phyloP scores from a whole-genome alignment of 768 basidiomycete genomes.

The Lactarius deliciosus region DNA sequence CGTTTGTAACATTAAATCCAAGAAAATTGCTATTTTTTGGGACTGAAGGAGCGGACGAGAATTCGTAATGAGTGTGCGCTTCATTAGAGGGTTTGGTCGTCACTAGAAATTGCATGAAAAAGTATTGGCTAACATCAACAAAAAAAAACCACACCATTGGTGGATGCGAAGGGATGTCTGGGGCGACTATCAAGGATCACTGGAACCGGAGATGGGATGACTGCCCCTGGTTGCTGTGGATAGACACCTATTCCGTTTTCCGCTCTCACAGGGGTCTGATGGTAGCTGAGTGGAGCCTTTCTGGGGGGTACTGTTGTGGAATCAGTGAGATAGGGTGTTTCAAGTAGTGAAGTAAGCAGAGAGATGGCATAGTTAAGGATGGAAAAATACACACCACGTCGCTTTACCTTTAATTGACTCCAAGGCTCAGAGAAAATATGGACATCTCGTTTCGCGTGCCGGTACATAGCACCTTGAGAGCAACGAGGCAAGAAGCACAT shows the following conservation, averaged over 20 bases:
- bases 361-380: not conserved
- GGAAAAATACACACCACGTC: not conserved
- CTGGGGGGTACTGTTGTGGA: slow-evolving; percentile 5
- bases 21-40: not conserved
- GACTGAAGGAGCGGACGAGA: not conserved
- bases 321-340: not conserved
- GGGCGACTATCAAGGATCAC: not conserved
- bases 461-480: not conserved
- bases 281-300: not conserved
- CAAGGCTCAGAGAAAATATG: not conserved
- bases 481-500: not conserved
- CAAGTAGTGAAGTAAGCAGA: not conserved
- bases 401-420: not conserved
- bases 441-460: not conserved
- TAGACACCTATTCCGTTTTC: not conserved
- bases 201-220: not conserved
- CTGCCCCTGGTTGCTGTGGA: not conserved
- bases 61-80: not conserved
- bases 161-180: not conserved
- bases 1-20: not conserved
- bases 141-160: not conserved
- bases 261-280: not conserved
- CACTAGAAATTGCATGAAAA: slow-evolving; percentile 2
- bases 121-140: not conserved
- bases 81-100: not conserved